Evolutionary conservation across 768 basidiomycete species (phyloP), one percentile per base, ranked within the genome.

Genomic region (Boletus huronensis): DNA sequence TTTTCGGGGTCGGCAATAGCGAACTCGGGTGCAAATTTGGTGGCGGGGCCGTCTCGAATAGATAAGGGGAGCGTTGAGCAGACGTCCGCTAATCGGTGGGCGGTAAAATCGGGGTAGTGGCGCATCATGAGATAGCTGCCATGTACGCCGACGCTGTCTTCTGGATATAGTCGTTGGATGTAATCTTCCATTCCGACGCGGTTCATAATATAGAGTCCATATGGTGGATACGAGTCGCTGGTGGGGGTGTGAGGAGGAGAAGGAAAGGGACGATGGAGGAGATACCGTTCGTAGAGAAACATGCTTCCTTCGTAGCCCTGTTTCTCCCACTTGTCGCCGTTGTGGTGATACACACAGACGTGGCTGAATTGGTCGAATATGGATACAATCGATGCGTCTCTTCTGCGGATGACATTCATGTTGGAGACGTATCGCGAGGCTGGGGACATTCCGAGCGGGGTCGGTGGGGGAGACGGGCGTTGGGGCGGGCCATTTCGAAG

Each of bases 281-380:
- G 32, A 19, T 61, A 90, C 90, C 90, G 78, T 74, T 93, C 90
- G 63, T 88, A 90, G 60, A 93, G 75, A 72, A 93, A 93, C 84
- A 93, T 90, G 72, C 82, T 87, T n/a, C 90, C 91, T 68, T 93
- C 90, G 66, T 72, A 88, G 40, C 90, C 90, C 56, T 87, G 82
- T 70, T 90, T 91, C 70, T 84, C 82, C 90, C 90, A 93, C 65
- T 83, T 85, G 62, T 79, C 72, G 7, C 78, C 87, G 60, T 88
- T 84, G 65, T 84, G 80, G 65, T 87, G 84, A 62, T 91, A 90
- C 50, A 90, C 75, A 73, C 89, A 90, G 52, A 90, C 89, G 74
- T 92, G 88, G 62, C 85, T 88, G 77, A 92, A 91, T 64, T 91
- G 88, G 74, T 93, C 90, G 61, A 91, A 83, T 63, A 93, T 90